Evolutionary conservation across 805 yeast species (phyloP).

Genomic region (Naumovozyma dairenensis): DNA sequence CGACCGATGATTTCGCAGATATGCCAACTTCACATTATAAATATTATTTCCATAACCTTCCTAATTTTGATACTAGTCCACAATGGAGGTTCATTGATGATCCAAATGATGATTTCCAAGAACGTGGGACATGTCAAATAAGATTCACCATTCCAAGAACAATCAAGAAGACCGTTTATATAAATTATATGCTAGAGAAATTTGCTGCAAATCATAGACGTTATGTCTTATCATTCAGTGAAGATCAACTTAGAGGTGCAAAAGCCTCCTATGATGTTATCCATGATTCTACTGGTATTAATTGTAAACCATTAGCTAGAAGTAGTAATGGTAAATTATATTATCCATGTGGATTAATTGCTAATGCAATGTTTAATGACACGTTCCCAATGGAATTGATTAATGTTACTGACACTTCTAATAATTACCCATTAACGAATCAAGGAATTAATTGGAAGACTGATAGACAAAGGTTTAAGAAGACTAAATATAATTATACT

Average conservation of each 20-base stretch:
- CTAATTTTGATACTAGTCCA: slow-evolving; percentile 34
- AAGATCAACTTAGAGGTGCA: slow-evolving; percentile 72
- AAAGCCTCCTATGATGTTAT: slow-evolving; percentile 48
- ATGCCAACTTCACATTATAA: slow-evolving; percentile 50
- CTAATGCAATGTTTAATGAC: slow-evolving; percentile 88
- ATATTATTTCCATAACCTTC: slow-evolving; percentile 45
- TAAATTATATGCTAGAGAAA: slow-evolving; percentile 78
- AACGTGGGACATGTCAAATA: slow-evolving; percentile 54
- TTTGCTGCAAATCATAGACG: slow-evolving; percentile 93
- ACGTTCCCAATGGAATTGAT: slow-evolving; percentile 42
- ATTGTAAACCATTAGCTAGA: slow-evolving; percentile 57
- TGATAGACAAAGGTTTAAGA: slow-evolving; percentile 63
- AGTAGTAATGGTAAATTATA: slow-evolving; percentile 46
- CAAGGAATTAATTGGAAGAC: slow-evolving; percentile 77
- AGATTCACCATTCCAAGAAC: slow-evolving; percentile 65
- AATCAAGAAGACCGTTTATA: slow-evolving; percentile 61
- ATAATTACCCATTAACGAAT: slow-evolving; percentile 33
- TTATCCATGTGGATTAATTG: slow-evolving; percentile 93
- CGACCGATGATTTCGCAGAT: slow-evolving; percentile 32
- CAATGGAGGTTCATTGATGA: slow-evolving; percentile 57
- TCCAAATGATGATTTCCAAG: slow-evolving; percentile 38
- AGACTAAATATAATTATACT: slow-evolving; percentile 53
- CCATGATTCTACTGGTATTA: slow-evolving; percentile 38
- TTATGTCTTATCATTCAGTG: slow-evolving; percentile 80
- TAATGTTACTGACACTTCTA: slow-evolving; percentile 29